Base-by-base conservation (phyloP, 1,284 basidiomycete species). In the Irpex lacteus region DNA sequence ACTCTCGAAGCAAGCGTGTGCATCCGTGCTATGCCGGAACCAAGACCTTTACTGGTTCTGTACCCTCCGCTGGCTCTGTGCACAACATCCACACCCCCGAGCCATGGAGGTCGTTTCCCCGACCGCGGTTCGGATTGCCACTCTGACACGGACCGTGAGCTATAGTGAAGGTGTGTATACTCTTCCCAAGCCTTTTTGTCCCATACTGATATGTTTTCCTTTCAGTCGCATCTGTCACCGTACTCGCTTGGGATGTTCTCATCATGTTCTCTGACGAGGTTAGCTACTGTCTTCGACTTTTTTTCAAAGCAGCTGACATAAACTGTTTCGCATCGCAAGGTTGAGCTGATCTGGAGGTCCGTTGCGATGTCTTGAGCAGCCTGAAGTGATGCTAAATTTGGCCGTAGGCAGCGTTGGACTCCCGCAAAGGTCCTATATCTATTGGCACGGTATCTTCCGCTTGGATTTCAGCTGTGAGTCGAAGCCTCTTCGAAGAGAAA, bases 361-460 rank as follows among this genome's bases (percentile, higher is more conserved):
- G 67, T 59, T 11, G 15, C 9, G 8, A n/a, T 11, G n/a, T 59
- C 40, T 5, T 56, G 8, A 8, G 53, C 32, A 38, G 7, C 13
- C 21, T 13, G n/a, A 13, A 13, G 57, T 36, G 37, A 37, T 58
- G 13, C 37, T 50, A 53, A 38, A 40, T 60, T 34, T 34, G 11
- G n/a, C 26, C 59, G 15, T 2, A 65, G 59, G n/a, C 69, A 69
- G 40, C 64, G 65, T 4, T 71, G 71, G 71, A 70, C 70, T 8
- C 65, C 69, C 15, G 69, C 67, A 2, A 71, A 70, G 38, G 58
- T 15, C 19, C 67, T 72, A 68, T 73, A 73, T 56, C 32, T 70
- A 38, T 40, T 67, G 36, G 65, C 66, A 11, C 66, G 72, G n/a
- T 72, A 73, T 52, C 6, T 71, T 9, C 72, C 72, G 5, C 70